Conservation (phyloP, 2,329 filamentous ascomycete species). For the Anisogramma anomala region DNA sequence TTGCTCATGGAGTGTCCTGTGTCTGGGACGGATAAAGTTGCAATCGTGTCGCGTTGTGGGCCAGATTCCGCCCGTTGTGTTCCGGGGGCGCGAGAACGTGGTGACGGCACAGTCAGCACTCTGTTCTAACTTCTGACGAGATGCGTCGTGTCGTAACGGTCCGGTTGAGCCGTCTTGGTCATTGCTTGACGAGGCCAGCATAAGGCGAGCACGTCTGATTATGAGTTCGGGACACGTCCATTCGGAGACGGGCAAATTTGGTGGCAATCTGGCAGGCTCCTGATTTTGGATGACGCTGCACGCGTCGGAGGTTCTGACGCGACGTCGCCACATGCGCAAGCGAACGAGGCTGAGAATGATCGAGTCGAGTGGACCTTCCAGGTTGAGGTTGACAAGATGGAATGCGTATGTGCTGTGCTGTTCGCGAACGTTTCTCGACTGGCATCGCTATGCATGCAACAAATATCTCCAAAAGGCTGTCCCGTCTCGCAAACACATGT, state of each 20-base stretch:
- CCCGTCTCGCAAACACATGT: constrained; percentile 5
- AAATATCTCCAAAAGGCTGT: neutral
- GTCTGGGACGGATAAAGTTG: no score
- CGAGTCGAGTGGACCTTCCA: neutral
- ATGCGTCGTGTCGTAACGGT: no score
- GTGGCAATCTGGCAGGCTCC: neutral
- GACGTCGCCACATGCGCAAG: constrained; percentile 14
- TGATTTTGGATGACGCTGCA: neutral
- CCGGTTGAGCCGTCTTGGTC: no score
- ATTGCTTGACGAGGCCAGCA: no score
- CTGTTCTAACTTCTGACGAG: no score
- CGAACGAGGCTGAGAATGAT: constrained; percentile 10
- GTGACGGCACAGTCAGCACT: no score
- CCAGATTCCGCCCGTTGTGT: no score
- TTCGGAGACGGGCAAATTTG: constrained; percentile 1
- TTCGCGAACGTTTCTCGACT: neutral
- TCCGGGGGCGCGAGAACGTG: no score
- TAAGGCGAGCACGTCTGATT: no score
- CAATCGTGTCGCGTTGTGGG: no score
- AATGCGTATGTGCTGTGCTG: neutral
- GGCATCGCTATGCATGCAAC: neutral
- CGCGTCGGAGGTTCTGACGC: constrained; percentile 11
- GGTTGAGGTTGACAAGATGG: neutral
- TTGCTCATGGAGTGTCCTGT: no score
- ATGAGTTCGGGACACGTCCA: neutral